Conservation (phyloP, 495 filamentous ascomycete genomes). For the Talaromyces thailandensis region DNA sequence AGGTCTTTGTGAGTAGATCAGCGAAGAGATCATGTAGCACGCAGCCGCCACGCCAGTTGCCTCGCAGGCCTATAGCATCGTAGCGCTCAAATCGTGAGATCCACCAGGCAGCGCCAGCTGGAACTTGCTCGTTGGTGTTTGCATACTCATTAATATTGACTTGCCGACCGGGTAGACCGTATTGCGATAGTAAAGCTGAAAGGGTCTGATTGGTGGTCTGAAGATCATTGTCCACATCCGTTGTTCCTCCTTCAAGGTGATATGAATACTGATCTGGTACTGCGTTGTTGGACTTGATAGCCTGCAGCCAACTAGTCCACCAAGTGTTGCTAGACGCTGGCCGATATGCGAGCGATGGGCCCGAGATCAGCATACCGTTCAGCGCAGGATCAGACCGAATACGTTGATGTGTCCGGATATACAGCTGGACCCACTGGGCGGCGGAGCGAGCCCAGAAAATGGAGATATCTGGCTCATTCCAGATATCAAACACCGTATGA, state of each 20-base stretch:
- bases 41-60: constrained; percentile 27
- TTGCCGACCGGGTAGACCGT: constrained; percentile 20
- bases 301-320: constrained; percentile 21
- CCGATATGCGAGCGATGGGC: constrained; percentile 16
- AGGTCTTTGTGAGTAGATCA: constrained; percentile 14
- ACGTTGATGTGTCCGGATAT: constrained; percentile 17
- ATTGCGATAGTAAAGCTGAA: constrained; percentile 13
- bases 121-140: constrained; percentile 23
- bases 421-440: constrained; percentile 19
- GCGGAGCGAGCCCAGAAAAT: constrained; percentile 24
- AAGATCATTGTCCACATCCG: constrained; percentile 15
- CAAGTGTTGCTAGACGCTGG: constrained; percentile 15
- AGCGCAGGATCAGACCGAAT: constrained; percentile 12
- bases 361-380: constrained; percentile 13
- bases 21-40: constrained; percentile 30
- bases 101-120: constrained; percentile 27
- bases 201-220: constrained; percentile 16
- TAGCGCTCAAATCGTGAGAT: constrained; percentile 29
- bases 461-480: constrained; percentile 33
- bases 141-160: constrained; percentile 39
- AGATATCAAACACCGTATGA: constrained; percentile 27
- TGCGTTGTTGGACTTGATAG: constrained; percentile 16
- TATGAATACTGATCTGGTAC: constrained; percentile 30
- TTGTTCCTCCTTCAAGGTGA: constrained; percentile 17
- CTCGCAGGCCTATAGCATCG: constrained; percentile 27